Percentiles rank a stretch among this genome's conserved stretches.
phyloP scores from a whole-genome alignment of 2,329 filamentous ascomycete species.

The Xylariaceae sp. region DNA sequence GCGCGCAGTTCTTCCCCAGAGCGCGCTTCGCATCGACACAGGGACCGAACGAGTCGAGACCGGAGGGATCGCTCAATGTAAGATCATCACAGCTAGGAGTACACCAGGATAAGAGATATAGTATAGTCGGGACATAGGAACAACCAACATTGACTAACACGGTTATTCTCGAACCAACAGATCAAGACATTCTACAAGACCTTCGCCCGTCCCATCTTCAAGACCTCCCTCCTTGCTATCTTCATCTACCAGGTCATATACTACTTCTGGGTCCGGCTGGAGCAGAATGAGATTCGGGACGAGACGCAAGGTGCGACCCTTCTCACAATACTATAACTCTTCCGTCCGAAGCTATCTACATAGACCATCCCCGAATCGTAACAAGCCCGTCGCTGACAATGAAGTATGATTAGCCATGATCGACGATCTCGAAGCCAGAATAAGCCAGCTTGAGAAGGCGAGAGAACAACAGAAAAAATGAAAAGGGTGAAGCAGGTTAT shows the following conservation, averaged over 20 bases:
- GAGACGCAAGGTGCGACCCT: conserved; percentile 49
- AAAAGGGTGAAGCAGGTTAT: neutral
- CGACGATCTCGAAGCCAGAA: conserved; percentile 28
- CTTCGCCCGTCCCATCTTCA: conserved; percentile 67
- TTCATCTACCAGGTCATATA: conserved; percentile 76
- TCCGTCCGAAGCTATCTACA: neutral
- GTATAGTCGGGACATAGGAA: too few relatives aligned
- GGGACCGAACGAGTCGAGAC: conserved; percentile 5
- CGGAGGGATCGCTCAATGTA: conserved; percentile 19
- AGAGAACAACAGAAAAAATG: conserved; percentile 12
- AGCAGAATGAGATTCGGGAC: conserved; percentile 61
- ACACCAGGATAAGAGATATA: neutral
- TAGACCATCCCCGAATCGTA: neutral
- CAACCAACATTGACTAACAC: conserved; percentile 2
- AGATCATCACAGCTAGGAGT: neutral
- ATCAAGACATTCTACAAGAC: conserved; percentile 67
- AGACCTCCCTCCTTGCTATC: conserved; percentile 68
- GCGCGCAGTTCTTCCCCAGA: conserved; percentile 3
- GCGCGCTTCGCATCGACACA: conserved; percentile 22
- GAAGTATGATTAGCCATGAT: conserved; percentile 25
- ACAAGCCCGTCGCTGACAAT: neutral
- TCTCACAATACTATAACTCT: too few relatives aligned
- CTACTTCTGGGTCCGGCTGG: conserved; percentile 68
- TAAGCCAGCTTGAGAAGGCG: conserved; percentile 29
- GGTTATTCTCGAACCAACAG: neutral